Base-by-base conservation (phyloP, 179 eudicot species). In the Silene coronaria region DNA sequence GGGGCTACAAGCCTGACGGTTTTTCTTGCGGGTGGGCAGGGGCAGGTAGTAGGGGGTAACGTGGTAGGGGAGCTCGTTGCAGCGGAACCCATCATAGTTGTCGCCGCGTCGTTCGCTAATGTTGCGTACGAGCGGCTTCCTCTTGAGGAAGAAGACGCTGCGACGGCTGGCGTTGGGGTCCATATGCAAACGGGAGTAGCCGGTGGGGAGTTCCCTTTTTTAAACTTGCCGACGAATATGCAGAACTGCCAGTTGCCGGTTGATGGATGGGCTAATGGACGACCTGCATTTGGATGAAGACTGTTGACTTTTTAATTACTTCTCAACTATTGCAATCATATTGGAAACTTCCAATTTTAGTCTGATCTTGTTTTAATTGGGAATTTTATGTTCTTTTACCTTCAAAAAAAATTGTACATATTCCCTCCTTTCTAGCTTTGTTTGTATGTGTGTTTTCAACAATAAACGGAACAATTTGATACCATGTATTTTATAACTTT, bases 1-100 rank as follows among this genome's bases (percentile, higher is more conserved):
- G 96, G 96, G 14, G 96, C 93, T 2, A 91, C 96, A 16, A 88
- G 90, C 67, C 32, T 91, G 57, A 88, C 90, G 0, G 76, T 91
- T 4, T 91, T 85, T 22, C 45, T 91, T 19, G 87, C 93, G 3
- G 93, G 89, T 5, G 93, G 91, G 46, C 93, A 88, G 57, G 93
- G 93, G 16, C 93, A 90, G 82, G 91, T 91, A 0, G 89, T 91
- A 0, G 96, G 96, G 0, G 96, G 96, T 5, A 88, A 80, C 80
- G 96, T 91, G 0, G 90, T 89, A 0, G 96, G 96, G 22, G 90
- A 90, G 77, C 69, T 91, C 38, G 80, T 82, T 0, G 93, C 96
- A 0, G 83, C 96, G 0, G 96, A 93, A 0, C 96, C 96, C 0
- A 82, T 84, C 0, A 84, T 84, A 0, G 82, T 84, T 4, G 81